Conservation (phyloP, 2,329 filamentous ascomycete genomes). For the Botrytis fabae region DNA sequence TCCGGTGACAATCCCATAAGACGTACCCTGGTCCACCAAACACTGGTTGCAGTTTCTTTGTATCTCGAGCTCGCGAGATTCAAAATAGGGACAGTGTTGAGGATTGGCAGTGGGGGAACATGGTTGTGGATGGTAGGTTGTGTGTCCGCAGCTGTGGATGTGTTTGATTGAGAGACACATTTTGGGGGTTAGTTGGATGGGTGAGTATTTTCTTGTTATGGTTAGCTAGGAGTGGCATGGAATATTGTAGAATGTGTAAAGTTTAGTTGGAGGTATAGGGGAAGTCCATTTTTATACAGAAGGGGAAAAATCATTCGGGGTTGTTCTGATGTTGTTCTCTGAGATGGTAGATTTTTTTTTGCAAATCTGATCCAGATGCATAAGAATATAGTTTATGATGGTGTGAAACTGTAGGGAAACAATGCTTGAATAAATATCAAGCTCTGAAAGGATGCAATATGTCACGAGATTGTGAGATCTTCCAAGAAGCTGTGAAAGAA, state of each 20-base stretch:
- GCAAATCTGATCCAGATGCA: too few species aligned
- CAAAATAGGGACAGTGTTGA: neutral
- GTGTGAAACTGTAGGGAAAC: too few species aligned
- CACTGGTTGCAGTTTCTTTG: neutral
- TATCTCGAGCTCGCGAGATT: neutral
- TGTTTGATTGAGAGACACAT: constrained; percentile 1
- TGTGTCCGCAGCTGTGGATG: neutral
- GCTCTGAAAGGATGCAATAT: too few species aligned
- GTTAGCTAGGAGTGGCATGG: too few species aligned
- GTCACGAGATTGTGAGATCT: too few species aligned
- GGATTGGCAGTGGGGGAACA: neutral
- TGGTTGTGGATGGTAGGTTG: neutral
- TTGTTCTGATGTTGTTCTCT: neutral
- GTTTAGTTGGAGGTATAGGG: neutral
- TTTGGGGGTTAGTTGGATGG: neutral
- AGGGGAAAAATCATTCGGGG: neutral
- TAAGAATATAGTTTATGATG: too few species aligned
- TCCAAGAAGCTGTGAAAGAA: too few species aligned
- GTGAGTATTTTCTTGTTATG: neutral
- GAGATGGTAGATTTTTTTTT: too few species aligned
- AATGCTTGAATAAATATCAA: too few species aligned
- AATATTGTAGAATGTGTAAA: neutral
- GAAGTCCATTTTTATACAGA: neutral
- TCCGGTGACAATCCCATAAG: neutral
- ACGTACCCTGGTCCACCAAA: fast-evolving